A percentile compares a stretch with the other conserved stretches of the same genome.
Conservation (phyloP, 805 yeast species). For the Yamadazyma akitaensis region DNA sequence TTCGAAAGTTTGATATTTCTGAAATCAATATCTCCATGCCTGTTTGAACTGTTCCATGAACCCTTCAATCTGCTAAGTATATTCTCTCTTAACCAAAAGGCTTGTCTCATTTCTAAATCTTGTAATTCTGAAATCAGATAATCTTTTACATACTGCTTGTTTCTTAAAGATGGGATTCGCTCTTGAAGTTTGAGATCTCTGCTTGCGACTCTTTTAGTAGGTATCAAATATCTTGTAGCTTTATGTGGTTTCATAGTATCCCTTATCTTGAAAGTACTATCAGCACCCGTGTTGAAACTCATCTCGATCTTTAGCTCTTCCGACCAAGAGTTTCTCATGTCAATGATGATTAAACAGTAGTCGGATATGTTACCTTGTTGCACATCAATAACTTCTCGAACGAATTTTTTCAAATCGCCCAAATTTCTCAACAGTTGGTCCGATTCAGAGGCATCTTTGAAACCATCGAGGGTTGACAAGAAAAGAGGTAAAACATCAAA, state of each 20-base stretch:
- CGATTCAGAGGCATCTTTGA: neutral
- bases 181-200: constrained; percentile 40
- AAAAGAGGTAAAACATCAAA: constrained; percentile 68
- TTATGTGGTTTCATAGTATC: constrained; percentile 28
- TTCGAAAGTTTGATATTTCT: constrained; percentile 62
- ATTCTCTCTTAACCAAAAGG: constrained; percentile 79
- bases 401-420: constrained; percentile 6
- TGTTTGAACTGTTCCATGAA: constrained; percentile 47
- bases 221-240: constrained; percentile 60
- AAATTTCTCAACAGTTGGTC: constrained; percentile 1
- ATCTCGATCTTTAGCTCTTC: constrained; percentile 37
- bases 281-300: constrained; percentile 1
- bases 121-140: constrained; percentile 54
- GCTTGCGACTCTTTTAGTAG: constrained; percentile 55
- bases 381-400: constrained; percentile 1
- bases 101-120: constrained; percentile 51
- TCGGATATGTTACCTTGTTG: constrained; percentile 28
- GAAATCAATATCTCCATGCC: constrained; percentile 61
- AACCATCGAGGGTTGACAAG: constrained; percentile 23
- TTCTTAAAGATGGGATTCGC: constrained; percentile 67
- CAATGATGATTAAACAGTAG: constrained; percentile 65
- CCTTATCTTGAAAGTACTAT: constrained; percentile 21
- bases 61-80: constrained; percentile 61
- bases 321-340: constrained; percentile 79
- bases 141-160: constrained; percentile 67